Conservation (phyloP, 306 rosid genomes). For the Medicago arabica region DNA sequence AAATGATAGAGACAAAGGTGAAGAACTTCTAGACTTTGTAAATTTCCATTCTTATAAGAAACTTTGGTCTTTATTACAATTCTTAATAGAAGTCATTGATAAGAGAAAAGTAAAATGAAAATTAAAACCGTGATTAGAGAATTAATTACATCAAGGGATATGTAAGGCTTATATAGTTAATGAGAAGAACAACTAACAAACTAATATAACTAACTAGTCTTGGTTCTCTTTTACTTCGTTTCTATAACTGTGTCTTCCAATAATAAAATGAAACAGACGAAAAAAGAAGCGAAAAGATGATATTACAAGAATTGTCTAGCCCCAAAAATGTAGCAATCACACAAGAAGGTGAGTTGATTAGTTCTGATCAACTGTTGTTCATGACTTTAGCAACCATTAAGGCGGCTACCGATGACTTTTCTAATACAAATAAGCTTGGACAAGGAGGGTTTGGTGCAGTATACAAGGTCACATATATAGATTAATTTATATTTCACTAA, state of each 20-base stretch:
- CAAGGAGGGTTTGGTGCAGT: slow-evolving; percentile 57
- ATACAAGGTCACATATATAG: slow-evolving; percentile 32
- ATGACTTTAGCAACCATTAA: slow-evolving; percentile 41
- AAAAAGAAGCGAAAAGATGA: slow-evolving; percentile 36
- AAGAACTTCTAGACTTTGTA: background rate
- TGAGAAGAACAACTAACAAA: background rate
- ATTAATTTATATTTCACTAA: background rate
- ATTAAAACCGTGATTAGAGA: no score
- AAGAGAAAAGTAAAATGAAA: no score
- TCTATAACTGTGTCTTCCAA: background rate
- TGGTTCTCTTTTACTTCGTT: background rate
- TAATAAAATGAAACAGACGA: slow-evolving; percentile 42
- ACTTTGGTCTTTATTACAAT: no score
- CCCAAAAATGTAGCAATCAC: slow-evolving; percentile 48
- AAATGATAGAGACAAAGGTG: slow-evolving; percentile 39
- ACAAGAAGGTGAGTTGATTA: slow-evolving; percentile 56
- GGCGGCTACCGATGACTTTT: slow-evolving; percentile 47
- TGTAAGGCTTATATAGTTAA: no score
- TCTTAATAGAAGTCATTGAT: no score
- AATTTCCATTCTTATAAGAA: background rate
- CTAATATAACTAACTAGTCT: background rate
- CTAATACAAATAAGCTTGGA: slow-evolving; percentile 55
- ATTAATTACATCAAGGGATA: no score
- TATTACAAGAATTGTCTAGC: slow-evolving; percentile 44
- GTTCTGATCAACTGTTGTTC: slow-evolving; percentile 55